Conservation (phyloP, 768 basidiomycete genomes). For the Mycena rosella region DNA sequence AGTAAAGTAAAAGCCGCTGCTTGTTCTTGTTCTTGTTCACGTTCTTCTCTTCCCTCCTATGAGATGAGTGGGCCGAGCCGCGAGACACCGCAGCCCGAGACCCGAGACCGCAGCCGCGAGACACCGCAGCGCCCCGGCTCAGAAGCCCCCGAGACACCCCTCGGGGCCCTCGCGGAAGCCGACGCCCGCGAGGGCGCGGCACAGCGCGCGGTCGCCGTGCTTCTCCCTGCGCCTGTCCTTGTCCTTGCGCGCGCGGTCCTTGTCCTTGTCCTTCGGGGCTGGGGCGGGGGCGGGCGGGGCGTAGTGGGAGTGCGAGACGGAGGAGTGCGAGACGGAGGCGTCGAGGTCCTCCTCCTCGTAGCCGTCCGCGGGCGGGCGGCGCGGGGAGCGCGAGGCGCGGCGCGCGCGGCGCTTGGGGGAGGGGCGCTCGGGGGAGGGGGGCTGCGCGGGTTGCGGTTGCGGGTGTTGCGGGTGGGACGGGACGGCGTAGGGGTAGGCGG, state of each 20-base stretch:
- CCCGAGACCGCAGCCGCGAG: too few relatives aligned
- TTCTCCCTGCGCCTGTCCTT: constrained; percentile 3
- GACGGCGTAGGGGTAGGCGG: neutral
- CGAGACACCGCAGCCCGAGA: too few relatives aligned
- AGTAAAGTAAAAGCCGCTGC: too few relatives aligned
- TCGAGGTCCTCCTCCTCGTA: constrained; percentile 37
- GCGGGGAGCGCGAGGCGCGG: neutral
- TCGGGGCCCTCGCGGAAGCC: constrained; percentile 10
- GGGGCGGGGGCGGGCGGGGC: neutral
- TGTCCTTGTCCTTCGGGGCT: constrained; percentile 9
- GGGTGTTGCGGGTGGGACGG: neutral
- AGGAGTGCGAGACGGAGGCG: neutral
- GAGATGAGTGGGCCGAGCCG: too few relatives aligned
- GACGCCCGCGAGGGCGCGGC: constrained; percentile 22
- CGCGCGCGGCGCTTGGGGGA: constrained; percentile 14
- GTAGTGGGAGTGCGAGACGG: neutral
- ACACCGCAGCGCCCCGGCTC: too few relatives aligned
- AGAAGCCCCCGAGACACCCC: constrained; percentile 31
- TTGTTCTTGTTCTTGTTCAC: too few relatives aligned
- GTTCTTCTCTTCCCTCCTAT: too few relatives aligned
- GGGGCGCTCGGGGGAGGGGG: neutral
- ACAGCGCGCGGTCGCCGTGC: too few relatives aligned
- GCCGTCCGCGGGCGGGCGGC: constrained; percentile 15
- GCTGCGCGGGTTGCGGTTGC: constrained; percentile 3
- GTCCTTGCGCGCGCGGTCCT: neutral